A percentile compares a stretch with the other conserved stretches of the same genome.
phyloP scores from a whole-genome alignment of 805 yeast species.

The Candida germanica region DNA sequence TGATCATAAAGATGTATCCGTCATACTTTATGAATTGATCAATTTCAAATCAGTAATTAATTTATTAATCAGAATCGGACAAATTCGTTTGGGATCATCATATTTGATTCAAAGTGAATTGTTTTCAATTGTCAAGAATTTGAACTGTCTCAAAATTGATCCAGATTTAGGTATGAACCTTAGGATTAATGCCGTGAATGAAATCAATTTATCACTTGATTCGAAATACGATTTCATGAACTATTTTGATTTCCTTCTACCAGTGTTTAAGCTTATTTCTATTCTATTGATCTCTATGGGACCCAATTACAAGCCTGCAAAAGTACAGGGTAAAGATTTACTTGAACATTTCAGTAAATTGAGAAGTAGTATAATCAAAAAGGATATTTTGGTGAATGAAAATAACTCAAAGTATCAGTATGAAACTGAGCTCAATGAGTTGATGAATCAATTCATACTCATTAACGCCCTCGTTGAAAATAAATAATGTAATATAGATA shows the following conservation, averaged over 20 bases:
- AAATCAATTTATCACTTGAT: constrained; percentile 46
- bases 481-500: too few relatives aligned
- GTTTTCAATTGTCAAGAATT: constrained; percentile 56
- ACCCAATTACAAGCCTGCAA: constrained; percentile 61
- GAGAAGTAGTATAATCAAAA: constrained; percentile 59
- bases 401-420: constrained; percentile 18
- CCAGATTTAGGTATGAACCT: constrained; percentile 74
- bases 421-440: constrained; percentile 43
- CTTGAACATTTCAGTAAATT: constrained; percentile 52
- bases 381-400: constrained; percentile 43
- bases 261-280: constrained; percentile 68
- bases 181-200: constrained; percentile 20
- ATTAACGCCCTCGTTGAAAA: constrained; percentile 42
- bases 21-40: constrained; percentile 68
- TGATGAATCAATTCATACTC: constrained; percentile 55
- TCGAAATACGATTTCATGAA: constrained; percentile 38
- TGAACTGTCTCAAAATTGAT: constrained; percentile 60
- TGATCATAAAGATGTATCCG: constrained; percentile 10
- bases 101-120: constrained; percentile 72
- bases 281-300: constrained; percentile 75
- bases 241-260: constrained; percentile 64
- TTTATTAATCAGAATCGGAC: constrained; percentile 71
- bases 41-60: constrained; percentile 71
- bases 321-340: constrained; percentile 50
- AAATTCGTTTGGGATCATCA: constrained; percentile 72